phyloP scores from a whole-genome alignment of 768 basidiomycete genomes.

The Lactarius hengduanensis region DNA sequence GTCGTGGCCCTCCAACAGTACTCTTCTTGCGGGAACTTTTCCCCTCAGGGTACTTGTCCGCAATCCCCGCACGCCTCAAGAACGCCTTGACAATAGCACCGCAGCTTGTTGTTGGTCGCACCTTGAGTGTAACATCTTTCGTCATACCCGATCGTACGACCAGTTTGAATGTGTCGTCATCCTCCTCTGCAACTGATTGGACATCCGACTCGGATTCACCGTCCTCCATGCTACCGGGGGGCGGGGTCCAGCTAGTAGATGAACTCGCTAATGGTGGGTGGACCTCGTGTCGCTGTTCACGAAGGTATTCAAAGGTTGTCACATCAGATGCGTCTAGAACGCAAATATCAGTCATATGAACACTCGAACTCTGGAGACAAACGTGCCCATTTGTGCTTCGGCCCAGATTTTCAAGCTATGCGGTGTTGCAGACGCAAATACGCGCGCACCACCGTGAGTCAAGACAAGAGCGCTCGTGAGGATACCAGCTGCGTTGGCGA shows the following conservation, averaged over 20 bases:
- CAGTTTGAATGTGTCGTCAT: conserved; percentile 56
- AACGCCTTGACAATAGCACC: conserved; percentile 74
- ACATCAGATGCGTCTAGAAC: conserved; percentile 63
- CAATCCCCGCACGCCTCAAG: conserved; percentile 63
- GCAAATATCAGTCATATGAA: conserved; percentile 14
- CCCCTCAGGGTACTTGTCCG: conserved; percentile 49
- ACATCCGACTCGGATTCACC: conserved; percentile 33
- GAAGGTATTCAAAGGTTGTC: conserved; percentile 61
- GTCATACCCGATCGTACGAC: conserved; percentile 57
- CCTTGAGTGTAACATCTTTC: conserved; percentile 61
- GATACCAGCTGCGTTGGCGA: conserved; percentile 60
- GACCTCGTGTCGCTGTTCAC: conserved; percentile 37
- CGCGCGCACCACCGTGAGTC: conserved; percentile 56
- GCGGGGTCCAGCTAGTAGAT: conserved; percentile 19
- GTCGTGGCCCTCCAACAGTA: conserved; percentile 43
- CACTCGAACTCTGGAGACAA: not conserved
- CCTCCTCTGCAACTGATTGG: conserved; percentile 32
- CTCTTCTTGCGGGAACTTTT: conserved; percentile 34
- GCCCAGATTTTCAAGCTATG: conserved; percentile 64
- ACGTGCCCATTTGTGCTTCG: conserved; percentile 63
- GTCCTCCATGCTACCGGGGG: conserved; percentile 28
- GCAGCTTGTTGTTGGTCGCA: conserved; percentile 73
- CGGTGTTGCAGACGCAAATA: conserved; percentile 71
- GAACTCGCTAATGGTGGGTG: conserved; percentile 24
- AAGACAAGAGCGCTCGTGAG: conserved; percentile 54